Evolutionary conservation across 1,284 basidiomycete genomes (phyloP).

Genomic region (Malassezia restricta): DNA sequence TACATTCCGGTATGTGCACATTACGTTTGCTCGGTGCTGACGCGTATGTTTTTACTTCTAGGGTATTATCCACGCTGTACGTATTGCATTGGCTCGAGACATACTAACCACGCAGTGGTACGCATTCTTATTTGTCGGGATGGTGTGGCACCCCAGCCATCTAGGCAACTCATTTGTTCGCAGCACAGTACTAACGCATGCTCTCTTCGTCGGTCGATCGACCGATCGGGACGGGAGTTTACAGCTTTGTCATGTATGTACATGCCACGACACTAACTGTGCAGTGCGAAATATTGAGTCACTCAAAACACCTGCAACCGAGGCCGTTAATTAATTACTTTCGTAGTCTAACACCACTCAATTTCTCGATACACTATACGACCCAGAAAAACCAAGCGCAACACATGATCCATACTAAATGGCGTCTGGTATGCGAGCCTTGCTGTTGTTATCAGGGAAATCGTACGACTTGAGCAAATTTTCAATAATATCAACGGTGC

Average conservation of each 20-base stretch:
- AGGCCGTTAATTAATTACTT: no score
- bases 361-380: no score
- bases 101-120: no score
- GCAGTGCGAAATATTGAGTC: no score
- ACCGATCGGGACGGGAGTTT: neutral
- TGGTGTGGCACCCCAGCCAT: no score
- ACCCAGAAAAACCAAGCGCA: no score
- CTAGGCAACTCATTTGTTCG: no score
- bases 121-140: no score
- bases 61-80: constrained; percentile 17
- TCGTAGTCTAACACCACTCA: no score
- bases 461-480: constrained; percentile 15
- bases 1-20: constrained; percentile 11
- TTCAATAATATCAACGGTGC: constrained; percentile 25
- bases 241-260: constrained; percentile 17
- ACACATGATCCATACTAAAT: neutral
- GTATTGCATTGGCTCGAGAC: neutral
- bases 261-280: no score
- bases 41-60: neutral
- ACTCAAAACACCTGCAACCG: no score
- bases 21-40: neutral
- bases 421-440: neutral
- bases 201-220: neutral
- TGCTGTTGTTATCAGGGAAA: neutral
- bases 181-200: constrained; percentile 1